Conservation (phyloP, 2,329 filamentous ascomycete genomes). For the Pseudogymnoascus sp. region DNA sequence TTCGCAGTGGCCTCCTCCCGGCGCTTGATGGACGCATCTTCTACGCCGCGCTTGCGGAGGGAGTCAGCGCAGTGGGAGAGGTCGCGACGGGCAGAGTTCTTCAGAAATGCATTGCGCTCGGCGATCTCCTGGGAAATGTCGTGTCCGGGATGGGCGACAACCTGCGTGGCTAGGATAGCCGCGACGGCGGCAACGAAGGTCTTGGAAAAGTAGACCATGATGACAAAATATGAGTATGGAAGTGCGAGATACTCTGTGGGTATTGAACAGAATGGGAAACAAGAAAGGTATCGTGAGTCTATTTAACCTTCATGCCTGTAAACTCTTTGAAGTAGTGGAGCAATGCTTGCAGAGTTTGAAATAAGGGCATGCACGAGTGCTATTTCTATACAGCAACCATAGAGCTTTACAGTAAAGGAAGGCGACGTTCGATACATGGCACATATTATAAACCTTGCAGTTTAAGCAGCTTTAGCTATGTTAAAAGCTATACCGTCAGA, state of each 20-base stretch:
- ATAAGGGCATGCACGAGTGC: too few relatives aligned
- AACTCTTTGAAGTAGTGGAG: not conserved
- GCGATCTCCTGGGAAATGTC: conserved; percentile 25
- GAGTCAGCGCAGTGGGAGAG: conserved; percentile 29
- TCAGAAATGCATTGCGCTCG: conserved; percentile 18
- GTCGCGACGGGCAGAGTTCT: conserved; percentile 9
- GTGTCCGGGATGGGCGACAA: conserved; percentile 29
- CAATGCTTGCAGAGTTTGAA: too few relatives aligned
- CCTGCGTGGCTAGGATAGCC: not conserved
- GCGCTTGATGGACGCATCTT: not conserved
- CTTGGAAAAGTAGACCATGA: not conserved
- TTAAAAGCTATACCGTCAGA: too few relatives aligned
- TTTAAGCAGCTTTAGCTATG: too few relatives aligned
- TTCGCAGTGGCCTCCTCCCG: not conserved
- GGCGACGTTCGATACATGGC: too few relatives aligned
- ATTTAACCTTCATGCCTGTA: not conserved
- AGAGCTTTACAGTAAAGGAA: too few relatives aligned
- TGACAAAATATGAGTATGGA: not conserved
- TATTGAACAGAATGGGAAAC: not conserved
- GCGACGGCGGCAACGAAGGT: not conserved
- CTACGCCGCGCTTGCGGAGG: conserved; percentile 27
- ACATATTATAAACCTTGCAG: too few relatives aligned
- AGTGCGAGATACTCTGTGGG: not conserved
- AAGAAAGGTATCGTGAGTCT: not conserved
- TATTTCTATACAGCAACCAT: too few relatives aligned